A percentile compares a stretch with the other conserved stretches of the same genome.
phyloP scores from a whole-genome alignment of 2,329 filamentous ascomycete species.

The Botryosphaeria dothidea region DNA sequence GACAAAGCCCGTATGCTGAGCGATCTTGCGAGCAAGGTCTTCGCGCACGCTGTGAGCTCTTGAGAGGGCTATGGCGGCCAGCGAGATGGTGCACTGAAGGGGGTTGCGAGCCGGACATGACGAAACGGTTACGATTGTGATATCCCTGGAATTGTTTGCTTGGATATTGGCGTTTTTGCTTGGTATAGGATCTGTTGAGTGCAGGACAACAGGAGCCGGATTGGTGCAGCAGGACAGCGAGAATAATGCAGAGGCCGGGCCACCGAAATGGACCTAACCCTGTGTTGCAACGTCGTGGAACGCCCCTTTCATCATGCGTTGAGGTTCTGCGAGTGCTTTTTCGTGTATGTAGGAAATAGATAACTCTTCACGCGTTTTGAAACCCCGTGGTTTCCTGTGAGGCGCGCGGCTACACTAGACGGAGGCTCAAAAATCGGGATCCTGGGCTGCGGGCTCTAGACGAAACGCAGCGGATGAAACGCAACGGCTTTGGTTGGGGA shows the following conservation, averaged over 20 bases:
- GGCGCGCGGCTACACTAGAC: not conserved
- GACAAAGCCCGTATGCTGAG: conserved; percentile 80
- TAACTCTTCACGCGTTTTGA: not conserved
- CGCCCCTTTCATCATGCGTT: not conserved
- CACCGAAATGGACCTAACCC: too few relatives aligned
- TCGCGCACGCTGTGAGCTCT: conserved; percentile 69
- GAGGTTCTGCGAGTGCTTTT: not conserved
- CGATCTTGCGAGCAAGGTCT: conserved; percentile 82
- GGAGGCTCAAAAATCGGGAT: not conserved
- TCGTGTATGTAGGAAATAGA: not conserved
- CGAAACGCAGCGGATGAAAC: not conserved
- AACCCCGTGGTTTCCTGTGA: not conserved
- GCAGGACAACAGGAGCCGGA: not conserved
- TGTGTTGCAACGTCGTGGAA: not conserved
- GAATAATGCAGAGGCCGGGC: not conserved
- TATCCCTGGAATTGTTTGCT: conserved; percentile 7
- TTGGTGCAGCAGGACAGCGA: not conserved
- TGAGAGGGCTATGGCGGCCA: not conserved
- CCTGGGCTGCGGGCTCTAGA: not conserved
- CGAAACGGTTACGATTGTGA: conserved; percentile 8
- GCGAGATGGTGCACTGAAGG: not conserved
- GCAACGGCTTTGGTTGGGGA: not conserved
- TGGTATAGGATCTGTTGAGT: not conserved
- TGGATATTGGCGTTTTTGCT: not conserved
- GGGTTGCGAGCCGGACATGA: not conserved